These are phyloP conservation scores for Heliamphora pulchella DNA, from an alignment of 179 eudicot species.

Conservation along the genomic window DNA sequence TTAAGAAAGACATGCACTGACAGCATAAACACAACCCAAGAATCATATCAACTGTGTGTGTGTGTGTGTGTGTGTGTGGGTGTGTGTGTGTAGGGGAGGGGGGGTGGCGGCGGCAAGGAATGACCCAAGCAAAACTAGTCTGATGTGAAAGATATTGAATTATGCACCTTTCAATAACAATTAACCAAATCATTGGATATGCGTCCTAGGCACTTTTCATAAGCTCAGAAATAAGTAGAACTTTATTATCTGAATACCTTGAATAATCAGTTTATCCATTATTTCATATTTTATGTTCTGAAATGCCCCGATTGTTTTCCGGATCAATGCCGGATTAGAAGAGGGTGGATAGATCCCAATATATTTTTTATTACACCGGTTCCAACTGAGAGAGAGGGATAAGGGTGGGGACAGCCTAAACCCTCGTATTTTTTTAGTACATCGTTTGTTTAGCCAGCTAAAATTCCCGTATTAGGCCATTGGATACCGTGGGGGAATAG, in stretches of 20 bases:
- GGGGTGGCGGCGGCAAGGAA: too few relatives aligned
- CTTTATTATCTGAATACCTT: background rate
- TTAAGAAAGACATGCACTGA: background rate
- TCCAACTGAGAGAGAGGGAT: too few relatives aligned
- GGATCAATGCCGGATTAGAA: too few relatives aligned
- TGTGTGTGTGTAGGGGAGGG: too few relatives aligned
- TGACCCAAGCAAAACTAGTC: background rate
- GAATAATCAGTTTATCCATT: background rate
- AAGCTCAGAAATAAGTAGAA: background rate
- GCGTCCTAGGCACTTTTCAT: background rate
- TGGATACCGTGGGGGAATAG: too few relatives aligned
- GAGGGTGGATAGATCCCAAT: too few relatives aligned
- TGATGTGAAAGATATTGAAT: background rate
- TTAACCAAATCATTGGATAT: background rate
- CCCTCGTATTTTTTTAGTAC: too few relatives aligned
- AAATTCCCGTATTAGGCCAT: too few relatives aligned
- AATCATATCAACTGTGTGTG: background rate
- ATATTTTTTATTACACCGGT: too few relatives aligned
- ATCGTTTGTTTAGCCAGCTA: too few relatives aligned
- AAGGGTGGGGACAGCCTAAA: too few relatives aligned
- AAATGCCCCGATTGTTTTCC: background rate
- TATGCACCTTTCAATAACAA: background rate
- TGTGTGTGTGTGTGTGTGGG: background rate
- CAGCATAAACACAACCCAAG: conserved; percentile 3
- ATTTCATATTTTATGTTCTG: background rate